These are phyloP conservation scores for Leishmania gerbilli DNA, from an alignment of 208 protist genomes.

Conservation along the genomic window DNA sequence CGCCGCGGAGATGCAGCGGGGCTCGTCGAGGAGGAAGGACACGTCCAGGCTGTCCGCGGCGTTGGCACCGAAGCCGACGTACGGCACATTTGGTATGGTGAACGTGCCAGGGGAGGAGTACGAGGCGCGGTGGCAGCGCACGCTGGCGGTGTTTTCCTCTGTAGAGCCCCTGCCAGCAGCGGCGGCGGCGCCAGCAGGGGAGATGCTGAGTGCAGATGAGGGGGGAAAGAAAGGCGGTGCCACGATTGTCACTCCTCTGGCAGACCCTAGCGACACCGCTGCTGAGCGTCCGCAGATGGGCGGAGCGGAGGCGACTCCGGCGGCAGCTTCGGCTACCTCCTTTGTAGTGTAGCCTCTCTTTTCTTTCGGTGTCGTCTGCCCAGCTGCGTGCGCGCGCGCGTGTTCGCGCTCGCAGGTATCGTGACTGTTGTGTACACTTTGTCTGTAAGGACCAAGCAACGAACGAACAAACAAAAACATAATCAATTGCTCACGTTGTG, in stretches of 20 bases:
- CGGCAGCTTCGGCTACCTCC: neutral
- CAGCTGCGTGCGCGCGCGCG: neutral
- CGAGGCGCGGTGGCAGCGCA: slow-evolving; percentile 35
- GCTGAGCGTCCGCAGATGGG: neutral
- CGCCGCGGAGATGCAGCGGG: slow-evolving; percentile 14
- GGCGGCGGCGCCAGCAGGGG: neutral
- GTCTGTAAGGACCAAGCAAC: neutral
- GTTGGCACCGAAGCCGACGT: slow-evolving; percentile 34
- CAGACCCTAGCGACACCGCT: neutral
- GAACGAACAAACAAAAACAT: neutral
- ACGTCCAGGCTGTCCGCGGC: neutral
- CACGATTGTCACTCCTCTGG: neutral
- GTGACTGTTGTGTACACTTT: neutral
- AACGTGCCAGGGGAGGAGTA: slow-evolving; percentile 76
- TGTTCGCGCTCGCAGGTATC: neutral
- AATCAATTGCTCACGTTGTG: neutral
- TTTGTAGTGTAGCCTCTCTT: neutral
- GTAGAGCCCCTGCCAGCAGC: neutral
- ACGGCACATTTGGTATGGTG: slow-evolving; percentile 80
- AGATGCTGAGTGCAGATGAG: neutral
- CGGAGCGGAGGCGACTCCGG: neutral
- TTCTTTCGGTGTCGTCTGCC: neutral
- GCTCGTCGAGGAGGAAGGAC: neutral
- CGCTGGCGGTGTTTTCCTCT: slow-evolving; percentile 55
- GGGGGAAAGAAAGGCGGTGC: too few relatives aligned